Base-by-base conservation (phyloP, 2,329 filamentous ascomycete genomes). In the Talaromyces sp. region DNA sequence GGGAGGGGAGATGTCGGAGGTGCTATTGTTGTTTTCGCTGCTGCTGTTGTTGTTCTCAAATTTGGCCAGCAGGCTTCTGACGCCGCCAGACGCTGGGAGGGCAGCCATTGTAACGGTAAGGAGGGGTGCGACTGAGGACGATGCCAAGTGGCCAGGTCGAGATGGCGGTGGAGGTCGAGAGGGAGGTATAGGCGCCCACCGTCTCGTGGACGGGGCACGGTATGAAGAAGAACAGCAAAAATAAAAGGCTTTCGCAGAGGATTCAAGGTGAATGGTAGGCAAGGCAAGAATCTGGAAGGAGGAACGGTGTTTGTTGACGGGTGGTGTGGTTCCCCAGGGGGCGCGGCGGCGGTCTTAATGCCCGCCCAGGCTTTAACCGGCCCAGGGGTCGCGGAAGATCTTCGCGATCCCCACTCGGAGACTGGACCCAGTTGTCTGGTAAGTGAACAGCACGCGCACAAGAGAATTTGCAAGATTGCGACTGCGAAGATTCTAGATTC, bases 11-110 rank as follows among this genome's bases (percentile, higher is more conserved):
- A 80, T 24, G 27, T 61, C 59, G 10, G 55, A 21, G 35, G 11
- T 32, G 35, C 43, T 31, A 29, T 29, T 29, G 54, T 55, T 79
- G 66, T 85, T 68, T 52, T 65, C 85, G 63, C 80, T 79, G 66
- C 80, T 79, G 66, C 85, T 83, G 72, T 82, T 84, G 75, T 85
- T 89, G 72, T 86, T 85, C 80, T 92, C 89, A 73, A 92, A 92
- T 83, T 90, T 91, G 70, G 89, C 89, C 68, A 88, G 83, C 66
- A 92, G 84, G 77, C 89, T 90, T 77, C 82, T 87, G 70, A 90
- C 88, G 70, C 84, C 86, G 70, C 86, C 86, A 69, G 73, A 62
- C 35, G 65, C 62, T 59, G 62, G 64, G 31, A 58, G 58, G 48
- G 61, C 62, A 32, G 62, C 58, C 56, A 64, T 64, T 58, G 41